A percentile compares a stretch with the other conserved stretches of the same genome.
Evolutionary conservation across 805 yeast species (phyloP).

Genomic region (Saccharomycopsis fibuligera): DNA sequence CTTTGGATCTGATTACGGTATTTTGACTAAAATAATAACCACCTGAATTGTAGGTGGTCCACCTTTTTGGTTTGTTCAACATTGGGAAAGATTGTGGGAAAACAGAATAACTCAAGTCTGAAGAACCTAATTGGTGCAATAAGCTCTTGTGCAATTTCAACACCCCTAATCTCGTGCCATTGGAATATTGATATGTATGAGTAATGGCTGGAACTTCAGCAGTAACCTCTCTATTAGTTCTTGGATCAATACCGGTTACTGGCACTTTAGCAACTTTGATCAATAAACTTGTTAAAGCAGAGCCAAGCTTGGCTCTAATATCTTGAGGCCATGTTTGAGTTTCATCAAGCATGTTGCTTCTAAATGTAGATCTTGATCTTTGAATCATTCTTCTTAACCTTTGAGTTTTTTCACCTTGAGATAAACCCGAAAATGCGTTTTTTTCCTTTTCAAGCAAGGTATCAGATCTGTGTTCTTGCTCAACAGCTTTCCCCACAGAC

Average conservation of each 20-base stretch:
- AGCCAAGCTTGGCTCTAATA: slow-evolving; percentile 69
- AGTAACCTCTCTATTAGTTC: slow-evolving; percentile 55
- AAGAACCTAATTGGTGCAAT: slow-evolving; percentile 60
- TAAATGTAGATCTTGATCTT: slow-evolving; percentile 32
- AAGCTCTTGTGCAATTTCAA: slow-evolving; percentile 68
- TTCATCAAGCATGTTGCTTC: slow-evolving; percentile 32
- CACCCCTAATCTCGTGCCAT: slow-evolving; percentile 77
- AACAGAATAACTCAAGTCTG: slow-evolving; percentile 53
- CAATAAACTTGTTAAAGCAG: slow-evolving; percentile 65
- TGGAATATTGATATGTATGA: slow-evolving; percentile 77
- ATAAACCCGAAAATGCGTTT: slow-evolving; percentile 41
- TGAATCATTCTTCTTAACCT: slow-evolving; percentile 37
- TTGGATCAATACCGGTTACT: slow-evolving; percentile 77
- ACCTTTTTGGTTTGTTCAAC: slow-evolving; percentile 84
- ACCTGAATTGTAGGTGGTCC: slow-evolving; percentile 79
- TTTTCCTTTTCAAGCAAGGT: slow-evolving; percentile 52
- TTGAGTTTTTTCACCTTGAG: slow-evolving; percentile 40
- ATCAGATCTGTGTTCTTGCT: slow-evolving; percentile 75
- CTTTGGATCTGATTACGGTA: slow-evolving; percentile 66
- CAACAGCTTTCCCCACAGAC: slow-evolving; percentile 78
- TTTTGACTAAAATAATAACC: slow-evolving; percentile 70
- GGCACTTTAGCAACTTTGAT: slow-evolving; percentile 78
- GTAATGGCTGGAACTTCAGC: slow-evolving; percentile 87
- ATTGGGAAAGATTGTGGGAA: slow-evolving; percentile 89
- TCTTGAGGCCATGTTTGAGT: slow-evolving; percentile 47